phyloP scores from a whole-genome alignment of 1,284 basidiomycete genomes.

The Gymnopus androsaceus region DNA sequence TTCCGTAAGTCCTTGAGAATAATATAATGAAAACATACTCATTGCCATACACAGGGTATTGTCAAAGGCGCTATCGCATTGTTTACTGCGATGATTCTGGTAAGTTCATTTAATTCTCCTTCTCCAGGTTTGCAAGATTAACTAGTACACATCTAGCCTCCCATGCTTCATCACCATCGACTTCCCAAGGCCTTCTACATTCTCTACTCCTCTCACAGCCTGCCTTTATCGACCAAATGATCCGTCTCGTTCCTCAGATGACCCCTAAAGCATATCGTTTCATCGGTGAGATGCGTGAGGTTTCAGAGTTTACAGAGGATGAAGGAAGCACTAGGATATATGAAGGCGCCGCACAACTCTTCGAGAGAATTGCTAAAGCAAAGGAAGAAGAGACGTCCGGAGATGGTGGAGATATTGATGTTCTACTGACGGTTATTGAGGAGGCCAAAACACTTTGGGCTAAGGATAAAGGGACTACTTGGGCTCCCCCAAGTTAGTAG shows the following conservation, averaged over 20 bases:
- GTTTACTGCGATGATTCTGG: slow-evolving; percentile 47
- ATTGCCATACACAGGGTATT: no score
- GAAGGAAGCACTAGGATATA: slow-evolving; percentile 15
- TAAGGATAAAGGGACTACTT: neutral
- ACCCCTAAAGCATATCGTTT: slow-evolving; percentile 31
- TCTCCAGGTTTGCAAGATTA: neutral
- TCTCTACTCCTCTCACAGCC: slow-evolving; percentile 27
- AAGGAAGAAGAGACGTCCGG: neutral
- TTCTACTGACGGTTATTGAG: neutral
- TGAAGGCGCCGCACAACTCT: slow-evolving; percentile 19
- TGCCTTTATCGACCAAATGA: slow-evolving; percentile 23
- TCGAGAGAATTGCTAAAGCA: slow-evolving; percentile 20
- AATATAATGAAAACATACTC: no score
- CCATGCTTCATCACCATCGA: slow-evolving; percentile 27
- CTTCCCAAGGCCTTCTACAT: slow-evolving; percentile 26
- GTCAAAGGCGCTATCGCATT: slow-evolving; percentile 46
- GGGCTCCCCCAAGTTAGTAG: neutral
- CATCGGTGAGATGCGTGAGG: slow-evolving; percentile 30
- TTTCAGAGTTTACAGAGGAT: slow-evolving; percentile 23
- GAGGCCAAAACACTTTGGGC: slow-evolving; percentile 4
- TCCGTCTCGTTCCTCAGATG: slow-evolving; percentile 22
- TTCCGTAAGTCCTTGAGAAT: slow-evolving; percentile 42
- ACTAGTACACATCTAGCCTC: slow-evolving; percentile 19
- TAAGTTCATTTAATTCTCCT: slow-evolving; percentile 21
- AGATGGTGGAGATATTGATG: neutral